Evolutionary conservation across 352 stramenopile species (phyloP).

Genomic region (Phytophthora sojae): DNA sequence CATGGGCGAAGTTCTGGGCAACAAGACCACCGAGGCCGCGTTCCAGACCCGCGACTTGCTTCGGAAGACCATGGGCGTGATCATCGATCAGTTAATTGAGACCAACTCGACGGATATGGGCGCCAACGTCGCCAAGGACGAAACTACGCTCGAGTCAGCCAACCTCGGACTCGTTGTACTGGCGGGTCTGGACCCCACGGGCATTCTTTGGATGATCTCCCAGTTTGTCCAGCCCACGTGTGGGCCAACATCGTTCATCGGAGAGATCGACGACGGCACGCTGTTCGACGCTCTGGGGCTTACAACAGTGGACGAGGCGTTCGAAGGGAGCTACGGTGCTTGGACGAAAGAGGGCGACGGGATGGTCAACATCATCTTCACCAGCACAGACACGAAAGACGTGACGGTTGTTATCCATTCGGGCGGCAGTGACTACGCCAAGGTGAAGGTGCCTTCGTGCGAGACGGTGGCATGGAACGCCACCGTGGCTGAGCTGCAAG

Average conservation of each 20-base stretch:
- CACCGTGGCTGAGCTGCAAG: constrained; percentile 40
- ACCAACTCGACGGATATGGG: constrained; percentile 37
- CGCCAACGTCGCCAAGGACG: constrained; percentile 32
- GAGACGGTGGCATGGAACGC: constrained; percentile 45
- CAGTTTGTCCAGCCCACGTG: constrained; percentile 71
- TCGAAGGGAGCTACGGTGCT: constrained; percentile 42
- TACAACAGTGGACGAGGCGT: constrained; percentile 47
- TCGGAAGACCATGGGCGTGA: constrained; percentile 39
- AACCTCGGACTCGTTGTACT: constrained; percentile 55
- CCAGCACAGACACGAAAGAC: constrained; percentile 34
- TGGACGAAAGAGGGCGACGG: constrained; percentile 51
- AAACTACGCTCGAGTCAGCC: constrained; percentile 47
- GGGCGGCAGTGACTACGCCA: constrained; percentile 34
- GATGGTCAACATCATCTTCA: constrained; percentile 43
- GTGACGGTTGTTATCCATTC: constrained; percentile 40
- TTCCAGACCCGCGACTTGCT: constrained; percentile 31
- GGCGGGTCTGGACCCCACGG: constrained; percentile 54
- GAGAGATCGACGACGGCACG: constrained; percentile 55
- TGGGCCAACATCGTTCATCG: constrained; percentile 52
- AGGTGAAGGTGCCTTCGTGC: constrained; percentile 44
- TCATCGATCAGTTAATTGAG: constrained; percentile 56
- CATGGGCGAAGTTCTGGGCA: constrained; percentile 32
- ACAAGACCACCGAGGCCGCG: constrained; percentile 24
- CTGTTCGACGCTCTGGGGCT: constrained; percentile 35
- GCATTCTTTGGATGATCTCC: constrained; percentile 50